Conservation (phyloP, 805 yeast species). For the Schizosaccharomyces octosporus region DNA sequence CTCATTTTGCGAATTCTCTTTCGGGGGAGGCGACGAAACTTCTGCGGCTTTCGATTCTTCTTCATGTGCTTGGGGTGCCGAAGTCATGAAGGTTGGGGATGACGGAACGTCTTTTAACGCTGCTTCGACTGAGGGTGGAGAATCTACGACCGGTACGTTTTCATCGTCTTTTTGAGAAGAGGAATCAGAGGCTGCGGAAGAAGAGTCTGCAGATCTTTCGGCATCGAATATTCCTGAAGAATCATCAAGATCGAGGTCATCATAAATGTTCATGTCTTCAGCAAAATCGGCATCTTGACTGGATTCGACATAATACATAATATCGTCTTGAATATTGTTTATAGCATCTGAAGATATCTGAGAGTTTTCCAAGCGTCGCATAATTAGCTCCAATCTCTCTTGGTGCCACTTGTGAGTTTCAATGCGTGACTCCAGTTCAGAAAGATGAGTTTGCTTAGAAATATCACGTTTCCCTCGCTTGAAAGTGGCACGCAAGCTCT, state of each 20-base stretch:
- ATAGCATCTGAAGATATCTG: conserved; percentile 55
- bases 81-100: too few relatives aligned
- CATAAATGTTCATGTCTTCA: conserved; percentile 82
- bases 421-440: conserved; percentile 34
- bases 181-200: conserved; percentile 4
- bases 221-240: conserved; percentile 17
- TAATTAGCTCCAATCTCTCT: conserved; percentile 48
- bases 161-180: background rate
- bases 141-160: background rate
- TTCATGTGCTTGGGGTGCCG: too few relatives aligned
- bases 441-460: conserved; percentile 30
- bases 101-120: background rate
- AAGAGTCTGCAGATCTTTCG: conserved; percentile 16
- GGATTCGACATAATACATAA: conserved; percentile 76
- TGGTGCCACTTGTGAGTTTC: conserved; percentile 64
- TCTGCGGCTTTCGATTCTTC: too few relatives aligned
- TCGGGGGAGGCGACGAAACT: too few relatives aligned
- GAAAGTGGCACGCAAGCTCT: conserved; percentile 24
- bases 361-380: conserved; percentile 57
- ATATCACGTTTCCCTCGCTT: conserved; percentile 39
- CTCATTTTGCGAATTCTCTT: too few relatives aligned
- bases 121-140: background rate
- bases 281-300: conserved; percentile 82
- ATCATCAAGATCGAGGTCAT: conserved; percentile 47
- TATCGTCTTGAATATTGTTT: conserved; percentile 61